Conservation (phyloP, 2,329 filamentous ascomycete species). For the Botrytis hyacinthi region DNA sequence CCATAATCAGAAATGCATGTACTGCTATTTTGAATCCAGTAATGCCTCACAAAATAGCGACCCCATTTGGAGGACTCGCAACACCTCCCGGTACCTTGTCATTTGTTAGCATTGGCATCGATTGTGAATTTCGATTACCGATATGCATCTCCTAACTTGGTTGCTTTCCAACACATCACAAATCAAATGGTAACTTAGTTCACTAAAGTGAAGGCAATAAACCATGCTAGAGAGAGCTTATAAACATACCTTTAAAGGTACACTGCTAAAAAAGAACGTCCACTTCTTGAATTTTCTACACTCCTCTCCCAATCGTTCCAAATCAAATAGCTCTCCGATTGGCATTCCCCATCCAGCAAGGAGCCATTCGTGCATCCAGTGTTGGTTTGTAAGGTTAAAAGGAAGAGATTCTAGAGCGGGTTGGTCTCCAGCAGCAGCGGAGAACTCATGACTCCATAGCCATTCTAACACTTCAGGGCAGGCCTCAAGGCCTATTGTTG, state of each 20-base stretch:
- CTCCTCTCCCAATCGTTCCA: conserved; percentile 46
- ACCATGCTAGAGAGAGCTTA: too few relatives aligned
- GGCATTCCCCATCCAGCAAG: conserved; percentile 52
- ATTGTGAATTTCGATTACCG: not conserved
- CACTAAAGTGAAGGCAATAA: not conserved
- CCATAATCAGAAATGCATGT: not conserved
- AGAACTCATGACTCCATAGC: conserved; percentile 44
- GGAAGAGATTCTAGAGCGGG: conserved; percentile 47
- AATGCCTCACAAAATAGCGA: conserved; percentile 30
- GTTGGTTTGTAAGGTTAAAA: conserved; percentile 27
- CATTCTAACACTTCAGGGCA: not conserved
- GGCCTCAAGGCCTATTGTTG: conserved; percentile 4
- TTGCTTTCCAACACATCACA: not conserved
- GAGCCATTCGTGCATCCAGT: conserved; percentile 42
- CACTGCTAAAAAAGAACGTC: conserved; percentile 61
- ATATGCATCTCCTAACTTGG: not conserved
- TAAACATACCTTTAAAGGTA: conserved; percentile 52
- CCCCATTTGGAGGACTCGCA: conserved; percentile 36
- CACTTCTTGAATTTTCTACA: conserved; percentile 54
- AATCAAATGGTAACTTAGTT: not conserved
- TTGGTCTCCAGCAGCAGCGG: conserved; percentile 46
- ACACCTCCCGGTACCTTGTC: conserved; percentile 33
- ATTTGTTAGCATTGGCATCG: not conserved
- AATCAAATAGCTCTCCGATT: conserved; percentile 50
- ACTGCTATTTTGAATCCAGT: too few relatives aligned